A percentile compares a stretch with the other conserved stretches of the same genome.
phyloP scores from a whole-genome alignment of 1,139 yeast genomes.

The Hyphopichia khmerensis region DNA sequence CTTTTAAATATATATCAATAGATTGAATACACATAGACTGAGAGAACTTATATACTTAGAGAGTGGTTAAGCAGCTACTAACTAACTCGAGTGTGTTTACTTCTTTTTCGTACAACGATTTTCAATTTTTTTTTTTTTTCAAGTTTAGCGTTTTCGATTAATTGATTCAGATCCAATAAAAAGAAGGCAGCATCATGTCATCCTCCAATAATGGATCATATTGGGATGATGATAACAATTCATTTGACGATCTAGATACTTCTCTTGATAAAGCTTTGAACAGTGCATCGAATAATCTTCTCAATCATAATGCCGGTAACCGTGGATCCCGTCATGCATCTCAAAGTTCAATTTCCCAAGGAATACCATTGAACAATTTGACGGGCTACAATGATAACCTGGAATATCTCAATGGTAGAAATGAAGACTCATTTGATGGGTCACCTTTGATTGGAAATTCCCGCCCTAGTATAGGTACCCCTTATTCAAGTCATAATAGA shows the following conservation, averaged over 20 bases:
- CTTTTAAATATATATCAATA: neutral
- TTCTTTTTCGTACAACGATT: no score
- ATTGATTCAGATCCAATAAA: no score
- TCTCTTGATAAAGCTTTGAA: conserved; percentile 45
- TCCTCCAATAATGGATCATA: conserved; percentile 14
- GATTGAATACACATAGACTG: no score
- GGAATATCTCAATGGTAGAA: neutral
- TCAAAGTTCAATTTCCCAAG: conserved; percentile 30
- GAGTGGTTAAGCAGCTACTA: no score
- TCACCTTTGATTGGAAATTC: conserved; percentile 27
- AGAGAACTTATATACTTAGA: no score
- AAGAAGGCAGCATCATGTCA: no score
- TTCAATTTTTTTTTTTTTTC: no score
- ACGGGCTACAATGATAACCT: neutral
- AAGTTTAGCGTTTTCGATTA: no score
- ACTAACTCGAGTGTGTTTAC: no score
- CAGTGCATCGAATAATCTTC: conserved; percentile 35
- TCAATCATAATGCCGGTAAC: conserved; percentile 14
- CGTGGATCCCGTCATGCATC: conserved; percentile 21
- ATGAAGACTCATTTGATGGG: conserved; percentile 17
- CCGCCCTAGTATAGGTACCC: conserved; percentile 1
- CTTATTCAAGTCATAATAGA: conserved; percentile 13
- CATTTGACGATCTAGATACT: conserved; percentile 44
- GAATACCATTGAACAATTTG: conserved; percentile 7
- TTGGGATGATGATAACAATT: conserved; percentile 19